Percentiles rank a stretch among this genome's conserved stretches.
Conservation (phyloP, 345 rosid genomes). For the Hypericum androsaemum region DNA sequence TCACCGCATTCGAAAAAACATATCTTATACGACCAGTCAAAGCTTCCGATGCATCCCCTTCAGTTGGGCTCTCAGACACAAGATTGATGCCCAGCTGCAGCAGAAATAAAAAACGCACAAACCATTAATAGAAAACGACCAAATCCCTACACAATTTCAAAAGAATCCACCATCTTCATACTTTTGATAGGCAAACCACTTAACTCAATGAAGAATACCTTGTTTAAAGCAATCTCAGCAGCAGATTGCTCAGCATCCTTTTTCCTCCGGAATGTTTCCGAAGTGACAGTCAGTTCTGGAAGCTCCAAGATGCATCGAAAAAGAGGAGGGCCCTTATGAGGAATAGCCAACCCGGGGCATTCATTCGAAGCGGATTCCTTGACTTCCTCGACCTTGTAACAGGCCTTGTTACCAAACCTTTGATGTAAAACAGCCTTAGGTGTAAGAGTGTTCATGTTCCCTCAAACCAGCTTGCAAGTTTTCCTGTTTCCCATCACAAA, state of each 20-base stretch:
- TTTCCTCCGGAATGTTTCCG: slow-evolving; percentile 56
- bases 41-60: slow-evolving; percentile 52
- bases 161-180: too few species aligned
- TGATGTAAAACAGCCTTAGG: slow-evolving; percentile 79
- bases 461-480: slow-evolving; percentile 9
- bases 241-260: slow-evolving; percentile 93
- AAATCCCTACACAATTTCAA: not conserved
- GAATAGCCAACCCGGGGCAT: slow-evolving; percentile 78
- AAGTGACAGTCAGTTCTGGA: slow-evolving; percentile 55
- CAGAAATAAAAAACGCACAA: slow-evolving; percentile 6
- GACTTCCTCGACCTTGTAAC: slow-evolving; percentile 60
- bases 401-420: slow-evolving; percentile 60
- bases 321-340: slow-evolving; percentile 65
- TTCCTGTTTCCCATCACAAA: slow-evolving; percentile 20
- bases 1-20: slow-evolving; percentile 67
- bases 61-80: slow-evolving; percentile 35
- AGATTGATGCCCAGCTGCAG: slow-evolving; percentile 63
- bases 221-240: slow-evolving; percentile 73
- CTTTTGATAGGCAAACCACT: too few species aligned
- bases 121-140: slow-evolving; percentile 1
- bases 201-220: slow-evolving; percentile 43
- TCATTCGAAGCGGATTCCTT: slow-evolving; percentile 44
- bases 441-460: slow-evolving; percentile 30
- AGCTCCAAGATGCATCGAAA: slow-evolving; percentile 75
- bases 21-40: slow-evolving; percentile 39